Conservation (phyloP, 1,284 basidiomycete genomes). For the Baeospora myosura region DNA sequence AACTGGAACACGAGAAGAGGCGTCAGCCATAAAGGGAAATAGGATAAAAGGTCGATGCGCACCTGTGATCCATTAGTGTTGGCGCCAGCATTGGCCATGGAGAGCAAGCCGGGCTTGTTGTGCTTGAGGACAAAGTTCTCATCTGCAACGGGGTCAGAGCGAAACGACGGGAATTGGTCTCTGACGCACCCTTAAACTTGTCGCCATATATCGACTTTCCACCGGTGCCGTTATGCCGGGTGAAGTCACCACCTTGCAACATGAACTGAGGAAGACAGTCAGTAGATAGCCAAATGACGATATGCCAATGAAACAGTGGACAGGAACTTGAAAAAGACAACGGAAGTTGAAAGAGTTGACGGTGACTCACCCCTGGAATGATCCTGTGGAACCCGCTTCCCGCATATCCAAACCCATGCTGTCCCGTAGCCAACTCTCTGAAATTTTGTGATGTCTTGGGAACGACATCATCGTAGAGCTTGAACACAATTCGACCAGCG, state of each 20-base stretch:
- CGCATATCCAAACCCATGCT: constrained; percentile 63
- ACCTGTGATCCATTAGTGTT: constrained; percentile 73
- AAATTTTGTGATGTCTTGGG: constrained; percentile 80
- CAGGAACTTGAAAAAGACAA: background rate
- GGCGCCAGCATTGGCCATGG: constrained; percentile 81
- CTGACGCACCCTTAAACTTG: constrained; percentile 56
- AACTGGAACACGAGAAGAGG: constrained; percentile 39
- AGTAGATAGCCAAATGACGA: background rate
- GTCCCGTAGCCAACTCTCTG: constrained; percentile 70
- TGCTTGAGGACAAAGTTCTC: constrained; percentile 86
- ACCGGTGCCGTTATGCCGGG: constrained; percentile 73
- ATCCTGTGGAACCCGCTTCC: constrained; percentile 80
- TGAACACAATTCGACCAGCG: constrained; percentile 70
- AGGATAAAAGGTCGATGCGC: constrained; percentile 10
- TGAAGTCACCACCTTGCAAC: constrained; percentile 81
- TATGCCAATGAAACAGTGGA: background rate
- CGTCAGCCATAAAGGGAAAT: background rate
- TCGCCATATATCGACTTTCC: constrained; percentile 88
- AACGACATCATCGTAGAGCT: constrained; percentile 61
- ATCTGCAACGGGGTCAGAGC: constrained; percentile 36
- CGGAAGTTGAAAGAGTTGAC: background rate
- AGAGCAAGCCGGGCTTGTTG: constrained; percentile 73
- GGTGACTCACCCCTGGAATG: constrained; percentile 48
- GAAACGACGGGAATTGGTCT: background rate
- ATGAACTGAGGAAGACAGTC: constrained; percentile 51